phyloP scores from a whole-genome alignment of 2,329 filamentous ascomycete genomes.

The Cadophora sp. region DNA sequence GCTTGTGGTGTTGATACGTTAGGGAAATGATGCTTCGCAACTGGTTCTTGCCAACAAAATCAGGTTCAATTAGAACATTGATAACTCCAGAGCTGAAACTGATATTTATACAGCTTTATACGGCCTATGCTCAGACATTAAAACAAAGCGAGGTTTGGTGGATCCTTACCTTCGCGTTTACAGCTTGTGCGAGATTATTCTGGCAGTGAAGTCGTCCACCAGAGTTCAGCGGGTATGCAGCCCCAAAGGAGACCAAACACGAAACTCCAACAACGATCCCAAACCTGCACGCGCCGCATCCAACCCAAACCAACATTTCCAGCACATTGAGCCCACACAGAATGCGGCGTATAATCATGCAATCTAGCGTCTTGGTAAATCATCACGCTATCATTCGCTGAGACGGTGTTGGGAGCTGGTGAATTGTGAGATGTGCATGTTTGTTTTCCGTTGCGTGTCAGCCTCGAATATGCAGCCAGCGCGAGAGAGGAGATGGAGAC shows the following conservation, averaged over 20 bases:
- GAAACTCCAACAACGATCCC: constrained; percentile 4
- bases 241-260: neutral
- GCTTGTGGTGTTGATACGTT: no score
- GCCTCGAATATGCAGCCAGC: neutral
- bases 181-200: no score
- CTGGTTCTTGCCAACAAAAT: no score
- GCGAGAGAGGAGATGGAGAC: neutral
- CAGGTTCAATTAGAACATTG: no score
- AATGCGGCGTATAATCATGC: neutral
- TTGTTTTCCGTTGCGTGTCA: neutral
- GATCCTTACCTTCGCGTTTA: no score
- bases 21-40: no score
- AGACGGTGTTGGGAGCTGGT: neutral
- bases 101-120: no score
- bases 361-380: neutral
- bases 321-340: neutral
- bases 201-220: no score
- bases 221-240: no score
- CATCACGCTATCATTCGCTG: neutral
- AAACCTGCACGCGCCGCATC: neutral
- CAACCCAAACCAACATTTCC: neutral
- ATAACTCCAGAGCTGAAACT: no score
- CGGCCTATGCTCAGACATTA: no score
- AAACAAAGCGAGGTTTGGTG: no score
- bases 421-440: neutral